Conservation (phyloP, 768 basidiomycete genomes). For the Trametes sanguinea region DNA sequence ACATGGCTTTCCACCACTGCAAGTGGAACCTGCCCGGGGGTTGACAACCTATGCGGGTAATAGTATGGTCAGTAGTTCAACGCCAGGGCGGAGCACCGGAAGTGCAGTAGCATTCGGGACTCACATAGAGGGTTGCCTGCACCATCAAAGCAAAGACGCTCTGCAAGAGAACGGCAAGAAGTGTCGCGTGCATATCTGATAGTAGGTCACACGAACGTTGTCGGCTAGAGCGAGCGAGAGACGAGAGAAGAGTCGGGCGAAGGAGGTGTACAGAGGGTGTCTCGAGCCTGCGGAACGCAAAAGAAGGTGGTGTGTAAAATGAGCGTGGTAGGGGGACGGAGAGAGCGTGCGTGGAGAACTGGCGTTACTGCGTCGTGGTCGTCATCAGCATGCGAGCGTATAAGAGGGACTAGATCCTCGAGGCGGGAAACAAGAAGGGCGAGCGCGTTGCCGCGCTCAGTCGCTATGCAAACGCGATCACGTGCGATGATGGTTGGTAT, state of each 20-base stretch:
- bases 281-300: slow-evolving; percentile 6
- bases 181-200: slow-evolving; percentile 1
- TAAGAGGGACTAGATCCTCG: neutral
- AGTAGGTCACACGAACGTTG: neutral
- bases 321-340: neutral
- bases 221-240: too few species aligned
- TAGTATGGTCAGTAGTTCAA: neutral
- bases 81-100: neutral
- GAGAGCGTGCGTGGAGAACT: slow-evolving; percentile 2
- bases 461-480: slow-evolving; percentile 7
- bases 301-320: slow-evolving; percentile 1
- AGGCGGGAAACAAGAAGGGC: neutral
- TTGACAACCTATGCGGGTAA: slow-evolving; percentile 43
- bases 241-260: neutral
- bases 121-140: slow-evolving; percentile 45
- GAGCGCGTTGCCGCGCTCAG: neutral
- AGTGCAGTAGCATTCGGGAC: slow-evolving; percentile 20
- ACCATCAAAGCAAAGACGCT: slow-evolving; percentile 23
- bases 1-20: slow-evolving; percentile 56
- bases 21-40: slow-evolving; percentile 46
- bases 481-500: neutral
- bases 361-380: neutral
- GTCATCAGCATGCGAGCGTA: slow-evolving; percentile 6
- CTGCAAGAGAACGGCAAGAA: slow-evolving; percentile 18
- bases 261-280: neutral